Evolutionary conservation across 2,329 filamentous ascomycete species (phyloP).

Genomic region (Trichoderma sp.): DNA sequence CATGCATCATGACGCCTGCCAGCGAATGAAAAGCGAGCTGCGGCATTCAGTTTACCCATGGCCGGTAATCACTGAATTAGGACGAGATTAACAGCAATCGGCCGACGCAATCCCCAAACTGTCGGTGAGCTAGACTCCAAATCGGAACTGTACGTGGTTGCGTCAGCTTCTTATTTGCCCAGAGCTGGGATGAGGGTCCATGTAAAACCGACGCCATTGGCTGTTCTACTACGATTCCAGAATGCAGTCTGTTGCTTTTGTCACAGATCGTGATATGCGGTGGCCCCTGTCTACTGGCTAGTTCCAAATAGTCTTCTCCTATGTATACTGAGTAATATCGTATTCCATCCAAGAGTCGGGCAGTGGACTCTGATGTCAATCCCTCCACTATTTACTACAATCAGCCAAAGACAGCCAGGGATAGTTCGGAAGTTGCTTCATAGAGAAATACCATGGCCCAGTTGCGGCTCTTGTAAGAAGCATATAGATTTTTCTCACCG

Average conservation of each 20-base stretch:
- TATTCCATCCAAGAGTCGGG: background rate
- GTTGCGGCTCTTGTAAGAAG: background rate
- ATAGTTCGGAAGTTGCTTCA: background rate
- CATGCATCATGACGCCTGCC: background rate
- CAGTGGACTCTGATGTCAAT: background rate
- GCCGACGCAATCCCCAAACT: background rate
- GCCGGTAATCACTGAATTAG: background rate
- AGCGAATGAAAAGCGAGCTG: background rate
- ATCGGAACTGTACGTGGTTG: background rate
- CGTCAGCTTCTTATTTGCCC: background rate
- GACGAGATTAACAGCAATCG: background rate
- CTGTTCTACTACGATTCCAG: background rate
- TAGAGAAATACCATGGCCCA: background rate
- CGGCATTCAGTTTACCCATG: background rate
- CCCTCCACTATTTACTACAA: background rate
- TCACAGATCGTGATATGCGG: background rate
- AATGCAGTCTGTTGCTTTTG: background rate
- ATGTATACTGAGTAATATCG: background rate
- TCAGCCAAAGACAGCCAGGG: background rate
- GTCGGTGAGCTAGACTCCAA: conserved; percentile 7
- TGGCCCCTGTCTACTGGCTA: background rate
- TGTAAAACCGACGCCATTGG: background rate
- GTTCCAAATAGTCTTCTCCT: background rate
- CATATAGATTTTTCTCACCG: background rate
- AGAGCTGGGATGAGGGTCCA: background rate